Evolutionary conservation across 306 rosid genomes (phyloP).

Genomic region (Glycyrrhiza uralensis): DNA sequence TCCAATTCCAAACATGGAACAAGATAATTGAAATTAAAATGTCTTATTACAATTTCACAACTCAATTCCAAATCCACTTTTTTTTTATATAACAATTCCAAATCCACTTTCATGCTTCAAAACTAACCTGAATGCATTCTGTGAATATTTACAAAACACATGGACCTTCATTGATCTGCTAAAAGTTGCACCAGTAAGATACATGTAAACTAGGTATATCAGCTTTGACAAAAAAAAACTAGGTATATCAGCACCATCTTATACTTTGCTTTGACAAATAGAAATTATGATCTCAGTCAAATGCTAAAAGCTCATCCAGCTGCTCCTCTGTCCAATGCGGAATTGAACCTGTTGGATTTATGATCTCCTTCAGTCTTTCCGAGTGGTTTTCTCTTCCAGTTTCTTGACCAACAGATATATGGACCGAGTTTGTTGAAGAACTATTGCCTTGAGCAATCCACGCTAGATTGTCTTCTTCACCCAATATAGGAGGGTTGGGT

Average conservation of each 20-base stretch:
- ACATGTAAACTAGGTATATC: background rate
- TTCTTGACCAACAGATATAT: slow-evolving; percentile 25
- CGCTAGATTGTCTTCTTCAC: slow-evolving; percentile 23
- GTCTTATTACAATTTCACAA: background rate
- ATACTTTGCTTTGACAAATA: background rate
- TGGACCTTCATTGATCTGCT: background rate
- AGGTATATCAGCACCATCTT: background rate
- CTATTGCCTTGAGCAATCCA: slow-evolving; percentile 15
- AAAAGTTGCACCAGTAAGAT: background rate
- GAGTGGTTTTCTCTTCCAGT: background rate
- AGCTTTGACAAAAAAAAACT: background rate
- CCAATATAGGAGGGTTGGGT: slow-evolving; percentile 14
- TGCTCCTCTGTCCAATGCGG: slow-evolving; percentile 90
- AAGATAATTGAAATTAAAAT: background rate
- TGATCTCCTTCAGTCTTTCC: slow-evolving; percentile 20
- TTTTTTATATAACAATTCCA: too few species aligned
- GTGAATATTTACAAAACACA: slow-evolving; percentile 1
- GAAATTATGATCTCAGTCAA: slow-evolving; percentile 41
- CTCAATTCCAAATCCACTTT: background rate
- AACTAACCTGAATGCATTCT: background rate
- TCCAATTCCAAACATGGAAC: background rate
- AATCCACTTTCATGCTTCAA: background rate
- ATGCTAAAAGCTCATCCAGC: slow-evolving; percentile 62
- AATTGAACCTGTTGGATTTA: slow-evolving; percentile 31
- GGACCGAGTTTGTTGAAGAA: slow-evolving; percentile 19